These are phyloP conservation scores for Aspergillus sp. DNA, from an alignment of 2,329 filamentous ascomycete species.

Conservation along the genomic window DNA sequence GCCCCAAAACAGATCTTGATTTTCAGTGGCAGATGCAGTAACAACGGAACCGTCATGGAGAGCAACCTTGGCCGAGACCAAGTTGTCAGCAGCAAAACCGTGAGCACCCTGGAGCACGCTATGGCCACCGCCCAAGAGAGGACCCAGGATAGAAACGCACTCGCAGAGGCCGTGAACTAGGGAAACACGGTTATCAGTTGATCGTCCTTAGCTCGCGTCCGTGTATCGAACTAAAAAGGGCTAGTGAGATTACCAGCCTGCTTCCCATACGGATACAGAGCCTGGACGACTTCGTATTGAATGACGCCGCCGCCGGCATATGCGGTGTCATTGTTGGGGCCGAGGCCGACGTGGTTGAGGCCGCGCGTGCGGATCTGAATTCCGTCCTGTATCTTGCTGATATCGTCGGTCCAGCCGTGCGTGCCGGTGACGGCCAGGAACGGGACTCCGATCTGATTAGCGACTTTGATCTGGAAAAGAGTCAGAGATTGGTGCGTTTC, in stretches of 20 bases:
- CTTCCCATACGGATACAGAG: too few relatives aligned
- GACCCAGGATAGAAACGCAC: slow-evolving; percentile 54
- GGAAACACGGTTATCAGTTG: background rate
- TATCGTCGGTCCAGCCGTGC: slow-evolving; percentile 57
- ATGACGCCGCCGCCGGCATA: too few relatives aligned
- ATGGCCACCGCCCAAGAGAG: slow-evolving; percentile 62
- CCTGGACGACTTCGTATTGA: too few relatives aligned
- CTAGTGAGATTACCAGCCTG: too few relatives aligned
- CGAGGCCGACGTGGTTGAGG: background rate
- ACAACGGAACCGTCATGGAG: too few relatives aligned
- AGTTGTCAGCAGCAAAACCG: slow-evolving; percentile 59
- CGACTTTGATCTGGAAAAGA: slow-evolving; percentile 57
- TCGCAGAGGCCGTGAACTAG: slow-evolving; percentile 52
- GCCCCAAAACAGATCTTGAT: slow-evolving; percentile 61
- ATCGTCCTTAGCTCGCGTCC: too few relatives aligned
- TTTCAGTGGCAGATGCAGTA: slow-evolving; percentile 45
- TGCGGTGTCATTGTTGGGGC: too few relatives aligned
- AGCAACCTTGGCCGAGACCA: slow-evolving; percentile 55
- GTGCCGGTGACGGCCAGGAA: slow-evolving; percentile 59
- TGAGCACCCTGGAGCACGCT: slow-evolving; percentile 59
- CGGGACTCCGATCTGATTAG: slow-evolving; percentile 52
- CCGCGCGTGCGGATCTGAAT: slow-evolving; percentile 50
- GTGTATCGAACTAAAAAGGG: too few relatives aligned
- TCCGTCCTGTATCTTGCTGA: slow-evolving; percentile 55
- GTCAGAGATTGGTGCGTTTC: too few relatives aligned